These are phyloP conservation scores for Aspergillus brunneoviolaceus DNA, from an alignment of 2,329 filamentous ascomycete species.

Conservation along the genomic window DNA sequence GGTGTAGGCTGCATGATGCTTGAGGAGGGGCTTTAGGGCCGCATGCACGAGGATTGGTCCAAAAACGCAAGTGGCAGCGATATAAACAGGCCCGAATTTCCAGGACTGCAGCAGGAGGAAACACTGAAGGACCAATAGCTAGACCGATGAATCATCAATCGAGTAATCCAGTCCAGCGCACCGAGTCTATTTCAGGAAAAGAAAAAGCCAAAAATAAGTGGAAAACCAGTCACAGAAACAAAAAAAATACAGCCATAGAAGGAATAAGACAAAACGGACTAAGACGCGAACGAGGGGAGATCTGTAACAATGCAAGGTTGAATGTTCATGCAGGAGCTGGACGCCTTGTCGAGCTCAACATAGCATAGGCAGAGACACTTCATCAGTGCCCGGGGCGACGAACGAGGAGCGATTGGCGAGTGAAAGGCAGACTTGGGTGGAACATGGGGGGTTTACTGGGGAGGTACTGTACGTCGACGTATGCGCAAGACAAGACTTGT, in stretches of 20 bases:
- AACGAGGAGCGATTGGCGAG: slow-evolving; percentile 12
- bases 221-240: too few species aligned
- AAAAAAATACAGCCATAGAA: neutral
- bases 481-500: neutral
- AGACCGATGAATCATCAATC: neutral
- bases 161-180: neutral
- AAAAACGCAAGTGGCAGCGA: neutral
- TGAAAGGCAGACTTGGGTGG: slow-evolving; percentile 17
- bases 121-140: neutral
- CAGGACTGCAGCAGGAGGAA: neutral
- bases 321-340: slow-evolving; percentile 8
- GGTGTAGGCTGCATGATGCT: slow-evolving; percentile 19
- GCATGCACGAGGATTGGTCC: slow-evolving; percentile 5
- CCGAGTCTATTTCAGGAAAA: neutral
- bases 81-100: neutral
- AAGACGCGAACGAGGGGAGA: neutral
- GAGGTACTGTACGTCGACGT: neutral
- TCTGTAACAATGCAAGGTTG: neutral
- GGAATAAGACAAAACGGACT: neutral
- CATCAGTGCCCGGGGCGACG: slow-evolving; percentile 12
- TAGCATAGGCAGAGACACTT: slow-evolving; percentile 20
- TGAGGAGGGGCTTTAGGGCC: slow-evolving; percentile 1
- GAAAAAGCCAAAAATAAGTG: neutral
- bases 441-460: slow-evolving; percentile 12
- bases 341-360: slow-evolving; percentile 6